These are phyloP conservation scores for Physcomitrellopsis africana DNA, from an alignment of 225 moss, liverwort and hornwort genomes.

Conservation along the genomic window DNA sequence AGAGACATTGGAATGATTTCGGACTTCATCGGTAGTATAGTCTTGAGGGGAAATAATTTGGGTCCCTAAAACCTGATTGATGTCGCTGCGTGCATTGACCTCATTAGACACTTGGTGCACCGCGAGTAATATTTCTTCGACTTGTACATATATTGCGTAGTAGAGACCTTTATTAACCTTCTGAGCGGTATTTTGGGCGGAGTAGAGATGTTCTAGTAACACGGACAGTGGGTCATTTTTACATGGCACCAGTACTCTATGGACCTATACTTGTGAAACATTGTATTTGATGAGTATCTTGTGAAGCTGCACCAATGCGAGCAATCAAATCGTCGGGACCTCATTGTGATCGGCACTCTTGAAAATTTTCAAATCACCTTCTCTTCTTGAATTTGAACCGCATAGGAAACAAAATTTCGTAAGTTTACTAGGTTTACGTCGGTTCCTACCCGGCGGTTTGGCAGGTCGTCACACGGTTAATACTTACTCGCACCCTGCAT, in stretches of 20 bases:
- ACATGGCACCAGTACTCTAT: not conserved
- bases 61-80: not conserved
- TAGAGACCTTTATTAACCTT: not conserved
- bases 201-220: not conserved
- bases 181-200: not conserved
- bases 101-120: not conserved
- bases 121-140: not conserved
- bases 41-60: not conserved
- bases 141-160: not conserved
- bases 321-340: not conserved
- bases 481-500: constrained; percentile 80
- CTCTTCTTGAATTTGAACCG: constrained; percentile 5
- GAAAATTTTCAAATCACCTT: not conserved
- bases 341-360: not conserved
- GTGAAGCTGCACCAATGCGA: not conserved
- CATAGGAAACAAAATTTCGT: not conserved
- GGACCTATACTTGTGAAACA: not conserved
- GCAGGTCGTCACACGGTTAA: constrained; percentile 71
- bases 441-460: constrained; percentile 9
- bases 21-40: not conserved
- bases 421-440: not conserved
- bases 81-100: not conserved
- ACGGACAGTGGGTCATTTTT: not conserved
- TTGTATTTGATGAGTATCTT: not conserved
- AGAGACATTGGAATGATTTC: not conserved